Evolutionary conservation across 257 asterid genomes (phyloP).

Genomic region (Plantago elongata): DNA sequence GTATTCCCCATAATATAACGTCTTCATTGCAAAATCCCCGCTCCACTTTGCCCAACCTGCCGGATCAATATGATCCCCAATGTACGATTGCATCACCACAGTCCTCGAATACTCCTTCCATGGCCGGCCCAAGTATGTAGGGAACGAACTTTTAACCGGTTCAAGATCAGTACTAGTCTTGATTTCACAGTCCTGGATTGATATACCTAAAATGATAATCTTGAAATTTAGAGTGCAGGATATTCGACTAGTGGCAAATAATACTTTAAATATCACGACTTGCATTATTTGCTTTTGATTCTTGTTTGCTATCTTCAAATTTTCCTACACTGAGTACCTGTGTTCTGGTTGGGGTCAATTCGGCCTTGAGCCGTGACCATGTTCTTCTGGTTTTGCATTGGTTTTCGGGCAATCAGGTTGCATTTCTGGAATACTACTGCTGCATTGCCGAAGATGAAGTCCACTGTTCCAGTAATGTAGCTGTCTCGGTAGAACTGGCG

Average conservation of each 20-base stretch:
- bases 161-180: slow-evolving; percentile 31
- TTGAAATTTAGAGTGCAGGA: too few species aligned
- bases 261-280: too few species aligned
- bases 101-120: slow-evolving; percentile 58
- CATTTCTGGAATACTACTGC: slow-evolving; percentile 53
- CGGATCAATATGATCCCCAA: slow-evolving; percentile 27
- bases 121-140: slow-evolving; percentile 52
- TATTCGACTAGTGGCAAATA: too few species aligned
- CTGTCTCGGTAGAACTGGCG: slow-evolving; percentile 57
- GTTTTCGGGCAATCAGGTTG: slow-evolving; percentile 34
- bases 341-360: slow-evolving; percentile 50
- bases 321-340: slow-evolving; percentile 27
- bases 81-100: slow-evolving; percentile 41
- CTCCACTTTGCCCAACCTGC: slow-evolving; percentile 48
- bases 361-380: slow-evolving; percentile 70
- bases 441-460: slow-evolving; percentile 59
- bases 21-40: slow-evolving; percentile 39
- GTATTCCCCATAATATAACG: slow-evolving; percentile 51
- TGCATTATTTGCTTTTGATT: too few species aligned
- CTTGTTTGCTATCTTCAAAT: too few species aligned
- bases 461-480: slow-evolving; percentile 42
- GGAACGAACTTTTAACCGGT: slow-evolving; percentile 30
- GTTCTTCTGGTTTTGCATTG: slow-evolving; percentile 37
- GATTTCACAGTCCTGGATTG: slow-evolving; percentile 41
- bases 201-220: slow-evolving; percentile 27